Percentiles rank a stretch among this genome's conserved stretches.
phyloP scores from a whole-genome alignment of 2,329 filamentous ascomycete species.

The Hymenoscyphus salicellus region DNA sequence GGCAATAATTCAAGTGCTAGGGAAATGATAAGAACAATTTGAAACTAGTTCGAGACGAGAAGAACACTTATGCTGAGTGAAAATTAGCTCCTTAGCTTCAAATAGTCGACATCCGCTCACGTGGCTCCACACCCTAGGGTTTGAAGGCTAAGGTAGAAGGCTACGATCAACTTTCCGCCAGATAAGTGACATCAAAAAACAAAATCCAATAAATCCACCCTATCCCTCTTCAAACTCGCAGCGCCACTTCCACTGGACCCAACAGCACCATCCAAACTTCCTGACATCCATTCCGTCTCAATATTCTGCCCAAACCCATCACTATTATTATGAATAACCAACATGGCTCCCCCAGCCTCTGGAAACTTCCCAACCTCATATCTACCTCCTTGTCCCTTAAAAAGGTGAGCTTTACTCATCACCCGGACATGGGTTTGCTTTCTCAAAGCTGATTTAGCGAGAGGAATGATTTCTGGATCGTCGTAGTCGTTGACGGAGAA shows the following conservation, averaged over 20 bases:
- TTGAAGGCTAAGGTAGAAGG: too few species aligned
- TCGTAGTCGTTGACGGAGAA: constrained; percentile 32
- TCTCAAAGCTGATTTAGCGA: constrained; percentile 15
- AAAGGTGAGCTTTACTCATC: constrained; percentile 21
- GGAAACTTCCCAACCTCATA: constrained; percentile 15
- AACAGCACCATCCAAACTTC: constrained; percentile 34
- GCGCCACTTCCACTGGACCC: constrained; percentile 30
- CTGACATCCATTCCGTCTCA: constrained; percentile 26
- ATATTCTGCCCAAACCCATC: constrained; percentile 35
- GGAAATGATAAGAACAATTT: too few species aligned
- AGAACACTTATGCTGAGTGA: too few species aligned
- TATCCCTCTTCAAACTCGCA: constrained; percentile 26
- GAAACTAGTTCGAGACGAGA: too few species aligned
- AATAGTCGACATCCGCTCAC: too few species aligned
- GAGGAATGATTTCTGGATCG: constrained; percentile 4
- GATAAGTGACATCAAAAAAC: constrained; percentile 10
- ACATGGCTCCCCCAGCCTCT: constrained; percentile 18
- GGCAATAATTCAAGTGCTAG: too few species aligned
- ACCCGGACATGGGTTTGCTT: constrained; percentile 21
- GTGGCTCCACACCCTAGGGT: too few species aligned
- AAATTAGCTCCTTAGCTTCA: too few species aligned
- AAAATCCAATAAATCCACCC: constrained; percentile 27
- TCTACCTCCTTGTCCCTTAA: constrained; percentile 17
- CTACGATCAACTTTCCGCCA: too few species aligned
- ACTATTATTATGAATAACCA: constrained; percentile 34